phyloP scores from a whole-genome alignment of 768 basidiomycete species.

The Boletus sp. region DNA sequence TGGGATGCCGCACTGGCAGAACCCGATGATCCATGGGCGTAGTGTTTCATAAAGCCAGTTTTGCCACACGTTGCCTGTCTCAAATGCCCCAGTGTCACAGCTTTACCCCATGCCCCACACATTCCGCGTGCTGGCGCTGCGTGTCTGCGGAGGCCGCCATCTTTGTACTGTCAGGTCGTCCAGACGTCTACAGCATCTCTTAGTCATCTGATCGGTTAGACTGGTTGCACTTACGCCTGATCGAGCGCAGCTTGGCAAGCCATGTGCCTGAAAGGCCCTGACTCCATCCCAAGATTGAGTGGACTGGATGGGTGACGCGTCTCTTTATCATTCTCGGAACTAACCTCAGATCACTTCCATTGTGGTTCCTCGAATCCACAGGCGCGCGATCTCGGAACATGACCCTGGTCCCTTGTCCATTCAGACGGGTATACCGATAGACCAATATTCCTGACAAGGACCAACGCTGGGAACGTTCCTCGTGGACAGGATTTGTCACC shows the following conservation, averaged over 20 bases:
- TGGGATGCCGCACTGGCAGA: neutral
- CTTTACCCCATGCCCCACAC: conserved; percentile 30
- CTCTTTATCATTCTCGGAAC: neutral
- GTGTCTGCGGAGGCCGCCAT: conserved; percentile 23
- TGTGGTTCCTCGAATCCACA: neutral
- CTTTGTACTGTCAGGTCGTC: conserved; percentile 21
- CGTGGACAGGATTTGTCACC: conserved; percentile 2
- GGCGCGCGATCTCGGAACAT: conserved; percentile 7
- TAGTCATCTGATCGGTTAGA: conserved; percentile 4
- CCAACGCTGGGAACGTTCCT: conserved; percentile 7
- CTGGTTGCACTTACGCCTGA: conserved; percentile 3
- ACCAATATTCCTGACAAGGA: neutral
- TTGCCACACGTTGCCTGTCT: conserved; percentile 5
- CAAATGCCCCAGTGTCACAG: conserved; percentile 11
- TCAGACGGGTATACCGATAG: neutral
- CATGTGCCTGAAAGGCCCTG: conserved; percentile 8
- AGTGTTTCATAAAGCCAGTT: neutral
- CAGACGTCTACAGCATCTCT: conserved; percentile 15
- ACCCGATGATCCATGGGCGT: conserved; percentile 8
- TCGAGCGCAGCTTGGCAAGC: conserved; percentile 11
- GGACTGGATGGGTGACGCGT: neutral
- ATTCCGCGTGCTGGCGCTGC: conserved; percentile 13
- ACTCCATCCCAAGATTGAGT: neutral
- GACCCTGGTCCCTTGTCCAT: conserved; percentile 1
- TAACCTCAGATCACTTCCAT: neutral